phyloP scores from a whole-genome alignment of 495 filamentous ascomycete species.

The Pseudevernia furfuracea region DNA sequence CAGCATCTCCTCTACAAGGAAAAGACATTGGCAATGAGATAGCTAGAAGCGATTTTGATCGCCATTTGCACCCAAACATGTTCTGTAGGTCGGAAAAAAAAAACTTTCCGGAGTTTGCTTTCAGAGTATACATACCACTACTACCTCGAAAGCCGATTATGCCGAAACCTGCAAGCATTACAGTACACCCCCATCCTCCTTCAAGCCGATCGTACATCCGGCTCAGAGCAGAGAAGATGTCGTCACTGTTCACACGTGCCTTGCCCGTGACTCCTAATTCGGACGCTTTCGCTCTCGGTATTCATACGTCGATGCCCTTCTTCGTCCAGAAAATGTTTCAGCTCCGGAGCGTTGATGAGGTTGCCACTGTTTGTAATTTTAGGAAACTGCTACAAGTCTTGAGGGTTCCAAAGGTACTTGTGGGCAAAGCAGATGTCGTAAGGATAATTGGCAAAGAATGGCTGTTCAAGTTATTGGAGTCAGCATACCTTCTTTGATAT shows the following conservation, averaged over 20 bases:
- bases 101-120: background rate
- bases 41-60: too few species aligned
- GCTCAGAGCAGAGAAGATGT: constrained; percentile 71
- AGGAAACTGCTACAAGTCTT: too few species aligned
- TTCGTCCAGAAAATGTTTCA: constrained; percentile 72
- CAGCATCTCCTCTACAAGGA: background rate
- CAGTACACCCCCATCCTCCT: constrained; percentile 89
- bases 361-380: too few species aligned
- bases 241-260: constrained; percentile 83
- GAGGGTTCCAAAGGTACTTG: too few species aligned
- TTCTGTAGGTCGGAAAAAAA: background rate
- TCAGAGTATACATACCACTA: constrained; percentile 36
- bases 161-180: constrained; percentile 61
- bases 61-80: background rate
- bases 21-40: background rate
- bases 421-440: constrained; percentile 59
- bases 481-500: background rate
- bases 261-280: constrained; percentile 95
- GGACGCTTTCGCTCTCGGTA: constrained; percentile 88
- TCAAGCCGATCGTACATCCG: constrained; percentile 71
- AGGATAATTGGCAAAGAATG: constrained; percentile 94
- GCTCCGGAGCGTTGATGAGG: constrained; percentile 80
- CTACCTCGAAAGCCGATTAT: constrained; percentile 86
- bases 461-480: constrained; percentile 36
- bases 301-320: constrained; percentile 95